These are phyloP conservation scores for Hippophae tibetana DNA, from an alignment of 306 rosid species.

Conservation along the genomic window DNA sequence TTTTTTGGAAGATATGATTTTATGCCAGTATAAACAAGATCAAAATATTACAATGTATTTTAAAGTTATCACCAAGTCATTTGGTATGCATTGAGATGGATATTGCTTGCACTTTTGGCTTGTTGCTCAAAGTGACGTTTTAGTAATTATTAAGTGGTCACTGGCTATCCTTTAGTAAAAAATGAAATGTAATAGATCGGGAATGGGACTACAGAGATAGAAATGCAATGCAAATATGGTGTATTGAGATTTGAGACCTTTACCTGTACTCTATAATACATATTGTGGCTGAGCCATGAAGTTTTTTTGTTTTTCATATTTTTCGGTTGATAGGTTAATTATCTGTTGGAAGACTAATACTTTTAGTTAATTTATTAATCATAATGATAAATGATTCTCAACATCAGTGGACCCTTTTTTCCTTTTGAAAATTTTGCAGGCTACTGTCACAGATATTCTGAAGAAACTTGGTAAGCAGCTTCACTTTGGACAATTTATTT, in stretches of 20 bases:
- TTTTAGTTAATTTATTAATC: not conserved
- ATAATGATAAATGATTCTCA: not conserved
- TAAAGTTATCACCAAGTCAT: too few species aligned
- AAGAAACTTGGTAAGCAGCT: conserved; percentile 62
- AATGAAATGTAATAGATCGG: not conserved
- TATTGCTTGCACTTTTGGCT: too few species aligned
- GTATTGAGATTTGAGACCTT: not conserved
- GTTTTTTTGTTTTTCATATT: not conserved
- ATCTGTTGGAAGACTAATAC: not conserved
- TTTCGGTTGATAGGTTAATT: not conserved
- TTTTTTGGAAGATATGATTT: too few species aligned
- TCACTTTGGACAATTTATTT: not conserved
- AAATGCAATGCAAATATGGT: not conserved
- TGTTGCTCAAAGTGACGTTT: too few species aligned
- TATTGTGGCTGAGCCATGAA: not conserved
- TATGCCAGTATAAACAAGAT: too few species aligned
- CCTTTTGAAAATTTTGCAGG: conserved; percentile 45
- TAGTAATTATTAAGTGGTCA: too few species aligned
- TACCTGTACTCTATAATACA: not conserved
- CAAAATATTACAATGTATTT: too few species aligned
- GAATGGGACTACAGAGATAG: not conserved
- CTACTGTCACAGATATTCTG: conserved; percentile 94
- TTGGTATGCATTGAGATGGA: too few species aligned
- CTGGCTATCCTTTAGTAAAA: not conserved
- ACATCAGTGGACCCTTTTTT: not conserved